phyloP scores from a whole-genome alignment of 2,329 filamentous ascomycete genomes.

The Pseudogymnoascus sp. region DNA sequence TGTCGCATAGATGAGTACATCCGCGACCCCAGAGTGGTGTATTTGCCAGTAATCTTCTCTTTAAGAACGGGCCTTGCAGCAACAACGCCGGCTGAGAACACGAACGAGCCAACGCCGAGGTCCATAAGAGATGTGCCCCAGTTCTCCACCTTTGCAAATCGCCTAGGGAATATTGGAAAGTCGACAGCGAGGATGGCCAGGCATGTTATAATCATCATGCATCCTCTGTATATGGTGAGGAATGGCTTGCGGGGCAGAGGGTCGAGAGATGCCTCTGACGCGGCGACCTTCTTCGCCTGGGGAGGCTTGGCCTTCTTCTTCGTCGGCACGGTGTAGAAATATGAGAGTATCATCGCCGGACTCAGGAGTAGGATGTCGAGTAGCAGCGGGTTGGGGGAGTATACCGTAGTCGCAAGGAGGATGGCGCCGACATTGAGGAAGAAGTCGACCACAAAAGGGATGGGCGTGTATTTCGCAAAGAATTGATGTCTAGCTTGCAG shows the following conservation, averaged over 20 bases:
- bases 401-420: conserved; percentile 78
- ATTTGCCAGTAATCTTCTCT: conserved; percentile 47
- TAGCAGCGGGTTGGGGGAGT: conserved; percentile 65
- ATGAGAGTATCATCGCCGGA: conserved; percentile 45
- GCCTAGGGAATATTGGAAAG: conserved; percentile 83
- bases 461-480: conserved; percentile 65
- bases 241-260: conserved; percentile 79
- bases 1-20: conserved; percentile 65
- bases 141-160: conserved; percentile 97
- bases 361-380: conserved; percentile 67
- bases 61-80: conserved; percentile 74
- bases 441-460: conserved; percentile 71
- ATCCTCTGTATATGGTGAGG: conserved; percentile 81
- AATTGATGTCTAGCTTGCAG: conserved; percentile 77
- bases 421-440: conserved; percentile 77
- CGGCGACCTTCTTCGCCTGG: conserved; percentile 35
- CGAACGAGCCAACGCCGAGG: conserved; percentile 91
- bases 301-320: conserved; percentile 45
- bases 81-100: conserved; percentile 89
- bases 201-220: conserved; percentile 86
- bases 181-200: conserved; percentile 94
- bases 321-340: conserved; percentile 50
- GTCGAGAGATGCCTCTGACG: conserved; percentile 31
- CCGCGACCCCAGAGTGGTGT: conserved; percentile 46
- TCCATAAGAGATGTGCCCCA: conserved; percentile 99